Conservation (phyloP, 2,329 filamentous ascomycete genomes). For the Reticulascus tulasneorum region DNA sequence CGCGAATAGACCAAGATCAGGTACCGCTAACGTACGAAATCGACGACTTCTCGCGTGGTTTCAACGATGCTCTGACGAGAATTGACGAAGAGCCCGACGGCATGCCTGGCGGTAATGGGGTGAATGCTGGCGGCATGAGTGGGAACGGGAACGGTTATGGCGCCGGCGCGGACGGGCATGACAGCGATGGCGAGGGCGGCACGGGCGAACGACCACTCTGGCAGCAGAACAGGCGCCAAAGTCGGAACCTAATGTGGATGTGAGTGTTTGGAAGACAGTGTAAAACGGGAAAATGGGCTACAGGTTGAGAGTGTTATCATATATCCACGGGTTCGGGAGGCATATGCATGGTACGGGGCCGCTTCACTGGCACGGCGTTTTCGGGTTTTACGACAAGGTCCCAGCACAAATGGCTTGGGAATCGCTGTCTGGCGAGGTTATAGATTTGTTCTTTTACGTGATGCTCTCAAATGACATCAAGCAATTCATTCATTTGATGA, state of each 20-base stretch:
- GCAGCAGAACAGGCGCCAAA: constrained; percentile 50
- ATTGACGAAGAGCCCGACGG: constrained; percentile 35
- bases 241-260: constrained; percentile 45
- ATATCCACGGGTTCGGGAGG: too few relatives aligned
- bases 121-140: constrained; percentile 12
- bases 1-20: constrained; percentile 28
- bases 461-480: too few relatives aligned
- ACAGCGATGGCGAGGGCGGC: constrained; percentile 5
- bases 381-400: too few relatives aligned
- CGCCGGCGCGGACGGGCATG: constrained; percentile 5
- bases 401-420: too few relatives aligned
- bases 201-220: constrained; percentile 40
- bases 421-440: too few relatives aligned
- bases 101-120: constrained; percentile 27
- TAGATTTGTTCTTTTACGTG: too few relatives aligned
- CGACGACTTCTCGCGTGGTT: constrained; percentile 42
- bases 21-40: constrained; percentile 38
- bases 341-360: too few relatives aligned
- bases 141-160: constrained; percentile 3
- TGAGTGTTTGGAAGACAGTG: too few relatives aligned
- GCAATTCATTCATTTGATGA: too few relatives aligned
- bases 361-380: too few relatives aligned
- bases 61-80: constrained; percentile 34
- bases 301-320: too few relatives aligned
- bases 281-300: too few relatives aligned